Percentiles rank a stretch among this genome's conserved stretches.
phyloP scores from a whole-genome alignment of 192 early-diverging fungal species.

The Radiomyces spectabilis region DNA sequence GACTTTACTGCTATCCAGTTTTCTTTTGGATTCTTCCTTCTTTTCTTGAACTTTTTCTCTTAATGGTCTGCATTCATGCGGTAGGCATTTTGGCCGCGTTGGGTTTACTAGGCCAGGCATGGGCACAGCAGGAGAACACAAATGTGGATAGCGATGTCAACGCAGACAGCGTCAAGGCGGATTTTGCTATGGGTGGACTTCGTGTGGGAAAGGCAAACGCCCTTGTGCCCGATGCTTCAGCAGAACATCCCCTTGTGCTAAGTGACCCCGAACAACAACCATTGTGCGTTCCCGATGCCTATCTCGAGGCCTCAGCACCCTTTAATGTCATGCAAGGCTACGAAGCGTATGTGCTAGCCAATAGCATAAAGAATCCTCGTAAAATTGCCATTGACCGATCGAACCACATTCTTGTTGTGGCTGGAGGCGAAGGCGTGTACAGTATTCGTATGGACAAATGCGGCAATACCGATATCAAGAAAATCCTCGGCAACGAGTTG shows the following conservation, averaged over 20 bases:
- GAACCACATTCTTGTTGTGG: slow-evolving; percentile 17
- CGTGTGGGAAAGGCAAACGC: neutral
- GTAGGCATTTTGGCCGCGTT: no score
- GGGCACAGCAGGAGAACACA: no score
- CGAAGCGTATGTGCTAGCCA: slow-evolving; percentile 15
- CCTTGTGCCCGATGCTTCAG: slow-evolving; percentile 14
- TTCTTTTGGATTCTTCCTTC: no score
- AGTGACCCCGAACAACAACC: slow-evolving; percentile 10
- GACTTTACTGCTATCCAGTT: no score
- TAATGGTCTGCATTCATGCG: no score
- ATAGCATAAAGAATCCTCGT: slow-evolving; percentile 11
- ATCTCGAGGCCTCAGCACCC: slow-evolving; percentile 1
- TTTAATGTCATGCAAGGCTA: slow-evolving; percentile 14
- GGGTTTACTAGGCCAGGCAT: no score
- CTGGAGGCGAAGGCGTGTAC: slow-evolving; percentile 8
- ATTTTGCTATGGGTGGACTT: slow-evolving; percentile 2
- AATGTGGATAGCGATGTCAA: no score
- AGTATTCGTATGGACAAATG: slow-evolving; percentile 24
- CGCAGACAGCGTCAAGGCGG: no score
- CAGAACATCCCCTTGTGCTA: slow-evolving; percentile 18
- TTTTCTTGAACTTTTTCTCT: no score
- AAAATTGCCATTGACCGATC: slow-evolving; percentile 14
- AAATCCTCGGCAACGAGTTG: neutral
- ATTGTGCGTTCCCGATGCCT: slow-evolving; percentile 8
- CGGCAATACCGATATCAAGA: slow-evolving; percentile 10